Percentiles rank a stretch among this genome's conserved stretches.
Conservation (phyloP, 176 grass and related monocot species). For the Raddia distichophylla region DNA sequence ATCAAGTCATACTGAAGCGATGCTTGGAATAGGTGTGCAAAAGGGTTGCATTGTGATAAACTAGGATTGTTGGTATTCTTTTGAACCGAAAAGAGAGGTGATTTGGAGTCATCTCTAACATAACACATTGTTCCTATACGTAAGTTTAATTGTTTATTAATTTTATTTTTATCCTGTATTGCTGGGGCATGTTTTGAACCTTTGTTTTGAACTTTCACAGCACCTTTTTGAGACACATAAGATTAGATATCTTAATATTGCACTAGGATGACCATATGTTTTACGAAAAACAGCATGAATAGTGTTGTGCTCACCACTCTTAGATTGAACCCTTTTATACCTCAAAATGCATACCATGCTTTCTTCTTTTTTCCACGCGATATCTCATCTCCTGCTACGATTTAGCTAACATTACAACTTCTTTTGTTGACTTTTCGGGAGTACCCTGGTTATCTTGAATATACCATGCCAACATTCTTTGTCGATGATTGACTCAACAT, state of each 20-base stretch:
- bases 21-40: constrained; percentile 8
- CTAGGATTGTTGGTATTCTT: background rate
- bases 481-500: constrained; percentile 93
- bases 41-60: background rate
- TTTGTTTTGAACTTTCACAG: background rate
- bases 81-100: background rate
- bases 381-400: constrained; percentile 18
- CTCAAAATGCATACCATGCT: background rate
- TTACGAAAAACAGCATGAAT: background rate
- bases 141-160: background rate
- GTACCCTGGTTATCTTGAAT: constrained; percentile 85
- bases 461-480: constrained; percentile 79
- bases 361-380: constrained; percentile 21
- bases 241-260: background rate
- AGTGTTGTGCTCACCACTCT: constrained; percentile 15
- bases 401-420: constrained; percentile 27
- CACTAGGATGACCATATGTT: background rate
- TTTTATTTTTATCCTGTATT: constrained; percentile 3
- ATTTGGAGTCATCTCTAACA: background rate
- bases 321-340: constrained; percentile 18
- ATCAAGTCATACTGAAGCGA: background rate
- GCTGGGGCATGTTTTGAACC: background rate
- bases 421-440: constrained; percentile 63
- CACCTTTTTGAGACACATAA: background rate
- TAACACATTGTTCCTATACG: background rate